phyloP scores from a whole-genome alignment of 2,329 filamentous ascomycete genomes.

The Arthrobotrys iridis region DNA sequence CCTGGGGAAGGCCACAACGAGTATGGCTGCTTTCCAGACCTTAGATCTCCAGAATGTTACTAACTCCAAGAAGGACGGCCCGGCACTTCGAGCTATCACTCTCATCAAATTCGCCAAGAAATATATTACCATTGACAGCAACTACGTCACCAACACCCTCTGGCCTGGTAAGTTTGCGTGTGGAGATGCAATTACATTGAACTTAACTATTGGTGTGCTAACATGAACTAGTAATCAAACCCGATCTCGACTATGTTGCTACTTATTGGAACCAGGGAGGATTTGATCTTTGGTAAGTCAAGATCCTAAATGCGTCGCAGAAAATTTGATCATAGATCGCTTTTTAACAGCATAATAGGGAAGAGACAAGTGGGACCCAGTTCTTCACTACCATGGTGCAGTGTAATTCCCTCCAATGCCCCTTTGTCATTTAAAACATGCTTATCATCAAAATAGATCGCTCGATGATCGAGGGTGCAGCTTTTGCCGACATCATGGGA shows the following conservation, averaged over 20 bases:
- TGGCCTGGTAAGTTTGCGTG: conserved; percentile 59
- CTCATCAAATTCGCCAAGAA: conserved; percentile 62
- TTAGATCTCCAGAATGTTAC: background rate
- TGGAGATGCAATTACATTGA: background rate
- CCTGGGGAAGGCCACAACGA: conserved; percentile 63
- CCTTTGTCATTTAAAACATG: background rate
- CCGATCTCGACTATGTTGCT: conserved; percentile 64
- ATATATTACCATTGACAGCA: conserved; percentile 60
- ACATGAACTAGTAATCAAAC: conserved; percentile 57
- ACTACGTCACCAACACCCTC: conserved; percentile 59
- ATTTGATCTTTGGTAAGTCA: conserved; percentile 62
- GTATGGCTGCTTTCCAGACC: background rate
- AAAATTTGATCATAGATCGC: too few species aligned
- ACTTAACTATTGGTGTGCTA: background rate
- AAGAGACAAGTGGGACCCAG: conserved; percentile 66
- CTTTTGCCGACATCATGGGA: conserved; percentile 74
- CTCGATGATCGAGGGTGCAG: conserved; percentile 69
- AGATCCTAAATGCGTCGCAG: too few species aligned
- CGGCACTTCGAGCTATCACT: conserved; percentile 63
- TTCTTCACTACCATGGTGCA: conserved; percentile 80
- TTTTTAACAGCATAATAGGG: conserved; percentile 53
- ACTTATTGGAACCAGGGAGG: conserved; percentile 62
- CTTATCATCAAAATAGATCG: conserved; percentile 64
- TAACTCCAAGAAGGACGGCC: conserved; percentile 60
- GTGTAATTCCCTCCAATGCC: conserved; percentile 57